These are phyloP conservation scores for Tylopilus sp. DNA, from an alignment of 1,284 basidiomycete species.

Conservation along the genomic window DNA sequence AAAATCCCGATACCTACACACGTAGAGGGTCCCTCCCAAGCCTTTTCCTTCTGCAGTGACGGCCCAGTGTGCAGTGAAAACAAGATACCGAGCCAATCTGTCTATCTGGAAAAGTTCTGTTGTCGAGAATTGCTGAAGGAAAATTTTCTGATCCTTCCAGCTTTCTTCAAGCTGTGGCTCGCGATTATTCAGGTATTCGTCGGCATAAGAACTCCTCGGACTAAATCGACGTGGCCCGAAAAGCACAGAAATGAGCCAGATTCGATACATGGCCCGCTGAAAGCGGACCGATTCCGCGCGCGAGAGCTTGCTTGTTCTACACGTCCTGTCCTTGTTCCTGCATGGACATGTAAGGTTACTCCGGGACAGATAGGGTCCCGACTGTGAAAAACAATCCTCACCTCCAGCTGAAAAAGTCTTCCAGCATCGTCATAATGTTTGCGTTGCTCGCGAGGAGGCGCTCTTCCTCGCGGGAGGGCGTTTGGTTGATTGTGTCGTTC, in stretches of 20 bases:
- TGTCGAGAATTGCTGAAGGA: conserved; percentile 4
- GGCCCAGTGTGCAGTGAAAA: not conserved
- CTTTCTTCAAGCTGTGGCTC: not conserved
- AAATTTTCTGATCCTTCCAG: conserved; percentile 2
- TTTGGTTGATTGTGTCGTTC: conserved; percentile 9
- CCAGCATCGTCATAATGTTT: conserved; percentile 23
- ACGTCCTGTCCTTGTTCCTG: conserved; percentile 33
- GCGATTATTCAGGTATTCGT: not conserved
- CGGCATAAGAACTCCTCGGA: not conserved
- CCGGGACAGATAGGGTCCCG: not conserved
- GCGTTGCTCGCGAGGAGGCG: conserved; percentile 20
- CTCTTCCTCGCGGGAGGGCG: conserved; percentile 23
- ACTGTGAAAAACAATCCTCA: not conserved
- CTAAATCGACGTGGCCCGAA: not conserved
- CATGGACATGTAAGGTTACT: not conserved
- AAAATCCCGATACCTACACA: not conserved
- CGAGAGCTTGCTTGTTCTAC: conserved; percentile 25
- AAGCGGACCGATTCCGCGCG: conserved; percentile 32
- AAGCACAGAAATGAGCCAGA: conserved; percentile 27
- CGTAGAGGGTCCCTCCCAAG: not conserved
- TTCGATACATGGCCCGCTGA: conserved; percentile 30
- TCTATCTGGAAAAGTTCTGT: conserved; percentile 7
- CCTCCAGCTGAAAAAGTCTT: conserved; percentile 36
- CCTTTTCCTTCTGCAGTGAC: not conserved
- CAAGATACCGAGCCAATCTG: not conserved